Evolutionary conservation across 441 rosid species (phyloP).

Genomic region (Dalechampia spathulata): DNA sequence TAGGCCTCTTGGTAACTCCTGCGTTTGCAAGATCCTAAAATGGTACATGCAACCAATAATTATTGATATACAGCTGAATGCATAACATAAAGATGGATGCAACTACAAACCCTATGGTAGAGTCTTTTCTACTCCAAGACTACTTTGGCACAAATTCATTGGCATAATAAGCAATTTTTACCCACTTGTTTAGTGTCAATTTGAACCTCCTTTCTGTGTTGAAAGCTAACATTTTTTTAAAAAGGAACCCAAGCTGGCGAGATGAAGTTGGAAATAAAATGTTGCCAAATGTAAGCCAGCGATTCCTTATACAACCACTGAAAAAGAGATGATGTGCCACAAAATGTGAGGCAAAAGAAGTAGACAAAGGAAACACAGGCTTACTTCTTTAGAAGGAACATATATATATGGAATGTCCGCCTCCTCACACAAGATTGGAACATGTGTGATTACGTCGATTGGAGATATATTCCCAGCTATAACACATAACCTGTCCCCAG

Average conservation of each 20-base stretch:
- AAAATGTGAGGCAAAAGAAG: not conserved
- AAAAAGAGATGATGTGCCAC: too few species aligned
- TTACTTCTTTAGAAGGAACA: conserved; percentile 87
- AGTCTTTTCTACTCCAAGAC: too few species aligned
- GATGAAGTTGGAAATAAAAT: not conserved
- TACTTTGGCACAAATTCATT: not conserved
- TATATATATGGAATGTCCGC: conserved; percentile 68
- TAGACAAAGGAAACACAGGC: not conserved
- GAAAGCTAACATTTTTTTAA: not conserved
- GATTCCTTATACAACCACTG: not conserved
- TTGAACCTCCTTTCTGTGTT: not conserved
- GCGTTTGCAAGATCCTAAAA: conserved; percentile 77
- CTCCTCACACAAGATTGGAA: conserved; percentile 74
- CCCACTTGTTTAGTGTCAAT: not conserved
- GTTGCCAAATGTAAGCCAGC: not conserved
- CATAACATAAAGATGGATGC: not conserved
- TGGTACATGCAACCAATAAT: not conserved
- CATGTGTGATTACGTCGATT: conserved; percentile 92
- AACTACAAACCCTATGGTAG: too few species aligned
- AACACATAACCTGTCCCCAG: conserved; percentile 59
- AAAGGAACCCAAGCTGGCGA: not conserved
- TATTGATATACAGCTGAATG: not conserved
- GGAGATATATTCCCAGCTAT: conserved; percentile 94
- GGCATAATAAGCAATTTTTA: not conserved
- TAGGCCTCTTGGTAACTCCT: conserved; percentile 73